phyloP scores from a whole-genome alignment of 495 filamentous ascomycete species.

The Evansstolkia leycettana region DNA sequence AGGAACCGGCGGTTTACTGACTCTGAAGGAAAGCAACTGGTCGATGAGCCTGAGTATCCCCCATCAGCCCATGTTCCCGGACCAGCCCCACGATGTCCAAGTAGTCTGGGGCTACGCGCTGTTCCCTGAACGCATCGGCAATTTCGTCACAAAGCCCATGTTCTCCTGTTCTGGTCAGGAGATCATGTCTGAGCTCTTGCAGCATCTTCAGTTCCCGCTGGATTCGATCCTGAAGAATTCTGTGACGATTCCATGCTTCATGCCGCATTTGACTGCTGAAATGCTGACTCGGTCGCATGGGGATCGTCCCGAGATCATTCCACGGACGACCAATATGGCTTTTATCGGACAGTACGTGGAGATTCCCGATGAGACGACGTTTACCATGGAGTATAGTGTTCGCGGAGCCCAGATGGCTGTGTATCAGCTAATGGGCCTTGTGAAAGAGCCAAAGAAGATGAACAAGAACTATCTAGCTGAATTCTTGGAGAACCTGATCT shows the following conservation, averaged over 20 bases:
- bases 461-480: conserved; percentile 3
- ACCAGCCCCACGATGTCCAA: conserved; percentile 16
- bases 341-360: conserved; percentile 33
- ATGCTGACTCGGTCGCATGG: conserved; percentile 13
- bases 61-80: conserved; percentile 25
- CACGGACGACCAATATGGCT: conserved; percentile 23
- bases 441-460: conserved; percentile 2
- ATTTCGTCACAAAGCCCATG: conserved; percentile 30
- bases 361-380: conserved; percentile 23
- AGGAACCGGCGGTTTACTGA: conserved; percentile 18
- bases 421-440: conserved; percentile 14
- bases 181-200: conserved; percentile 25
- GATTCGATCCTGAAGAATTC: conserved; percentile 8
- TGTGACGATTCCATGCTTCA: conserved; percentile 26
- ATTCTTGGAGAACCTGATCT: not conserved
- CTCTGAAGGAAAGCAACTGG: conserved; percentile 25
- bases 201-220: conserved; percentile 15
- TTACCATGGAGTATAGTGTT: conserved; percentile 32
- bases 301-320: conserved; percentile 27
- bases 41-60: conserved; percentile 23
- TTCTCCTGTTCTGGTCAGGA: conserved; percentile 25
- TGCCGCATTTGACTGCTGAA: conserved; percentile 15
- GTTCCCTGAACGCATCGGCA: conserved; percentile 16
- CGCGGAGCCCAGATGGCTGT: conserved; percentile 30
- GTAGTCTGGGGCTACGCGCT: conserved; percentile 31